Evolutionary conservation across 2,329 filamentous ascomycete genomes (phyloP).

Genomic region (Calcarisporium arbuscula): DNA sequence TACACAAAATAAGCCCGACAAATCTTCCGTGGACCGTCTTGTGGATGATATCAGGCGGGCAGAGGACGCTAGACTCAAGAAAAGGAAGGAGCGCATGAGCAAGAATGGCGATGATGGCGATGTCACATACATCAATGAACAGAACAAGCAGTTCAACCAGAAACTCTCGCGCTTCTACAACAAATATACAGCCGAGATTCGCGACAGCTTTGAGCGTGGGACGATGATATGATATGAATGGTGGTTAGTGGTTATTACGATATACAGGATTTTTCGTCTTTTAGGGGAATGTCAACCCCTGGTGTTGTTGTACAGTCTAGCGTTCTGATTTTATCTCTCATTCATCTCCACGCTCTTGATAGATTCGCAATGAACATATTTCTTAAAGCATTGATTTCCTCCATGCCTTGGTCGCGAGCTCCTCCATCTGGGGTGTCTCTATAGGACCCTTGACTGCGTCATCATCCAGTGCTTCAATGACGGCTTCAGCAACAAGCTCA

Average conservation of each 20-base stretch:
- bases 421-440: conserved; percentile 73
- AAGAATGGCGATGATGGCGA: conserved; percentile 80
- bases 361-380: conserved; percentile 30
- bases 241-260: conserved; percentile 5
- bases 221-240: conserved; percentile 88
- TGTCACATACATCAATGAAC: conserved; percentile 98
- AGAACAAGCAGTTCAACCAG: conserved; percentile 99
- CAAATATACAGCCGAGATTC: conserved; percentile 94
- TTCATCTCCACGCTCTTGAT: too few species aligned
- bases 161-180: conserved; percentile 96
- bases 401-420: conserved; percentile 76
- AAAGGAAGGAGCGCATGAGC: conserved; percentile 71
- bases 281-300: conserved; percentile 10
- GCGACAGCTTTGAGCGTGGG: conserved; percentile 94
- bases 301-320: neutral
- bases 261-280: conserved; percentile 7
- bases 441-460: conserved; percentile 67
- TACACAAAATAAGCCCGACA: conserved; percentile 78
- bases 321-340: too few species aligned
- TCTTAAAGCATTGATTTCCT: conserved; percentile 77
- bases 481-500: conserved; percentile 80
- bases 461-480: conserved; percentile 80
- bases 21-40: conserved; percentile 79
- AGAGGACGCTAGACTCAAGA: conserved; percentile 80
- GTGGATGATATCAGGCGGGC: conserved; percentile 83